Evolutionary conservation across 495 filamentous ascomycete species (phyloP).

Genomic region (Clohesyomyces aquaticus): DNA sequence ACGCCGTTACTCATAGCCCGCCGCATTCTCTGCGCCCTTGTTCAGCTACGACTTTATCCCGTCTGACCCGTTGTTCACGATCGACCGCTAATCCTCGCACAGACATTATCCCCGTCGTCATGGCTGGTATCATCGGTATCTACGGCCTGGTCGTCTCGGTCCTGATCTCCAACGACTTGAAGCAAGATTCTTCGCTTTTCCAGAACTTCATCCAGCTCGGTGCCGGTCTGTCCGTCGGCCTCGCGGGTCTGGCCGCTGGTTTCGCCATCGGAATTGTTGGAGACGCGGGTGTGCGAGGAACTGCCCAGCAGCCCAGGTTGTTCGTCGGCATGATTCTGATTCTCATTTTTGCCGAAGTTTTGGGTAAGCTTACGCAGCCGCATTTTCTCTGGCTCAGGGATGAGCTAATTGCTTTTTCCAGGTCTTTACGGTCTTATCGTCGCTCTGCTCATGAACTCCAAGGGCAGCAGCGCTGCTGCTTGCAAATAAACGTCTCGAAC

Average conservation of each 20-base stretch:
- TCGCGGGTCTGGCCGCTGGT: conserved; percentile 94
- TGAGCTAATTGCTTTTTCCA: conserved; percentile 41
- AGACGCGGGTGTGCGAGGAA: conserved; percentile 98
- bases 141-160: conserved; percentile 99
- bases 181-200: conserved; percentile 82
- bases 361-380: conserved; percentile 65
- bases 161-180: conserved; percentile 89
- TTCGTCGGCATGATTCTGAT: conserved; percentile 99
- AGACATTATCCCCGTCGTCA: conserved; percentile 99
- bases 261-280: conserved; percentile 99
- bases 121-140: conserved; percentile 99
- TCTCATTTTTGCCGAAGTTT: conserved; percentile 99
- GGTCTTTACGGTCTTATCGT: conserved; percentile 98
- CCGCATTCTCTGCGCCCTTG: neutral
- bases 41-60: no score
- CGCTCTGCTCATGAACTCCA: conserved; percentile 96
- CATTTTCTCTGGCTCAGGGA: conserved; percentile 6
- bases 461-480: conserved; percentile 14
- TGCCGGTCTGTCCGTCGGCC: conserved; percentile 93
- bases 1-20: neutral
- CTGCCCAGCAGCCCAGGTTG: conserved; percentile 93
- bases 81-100: conserved; percentile 15
- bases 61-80: no score
- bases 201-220: conserved; percentile 97
- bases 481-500: conserved; percentile 18